Percentiles rank a stretch among this genome's conserved stretches.
phyloP scores from a whole-genome alignment of 1,139 yeast species.

The Pneumocystis wakefieldiae region DNA sequence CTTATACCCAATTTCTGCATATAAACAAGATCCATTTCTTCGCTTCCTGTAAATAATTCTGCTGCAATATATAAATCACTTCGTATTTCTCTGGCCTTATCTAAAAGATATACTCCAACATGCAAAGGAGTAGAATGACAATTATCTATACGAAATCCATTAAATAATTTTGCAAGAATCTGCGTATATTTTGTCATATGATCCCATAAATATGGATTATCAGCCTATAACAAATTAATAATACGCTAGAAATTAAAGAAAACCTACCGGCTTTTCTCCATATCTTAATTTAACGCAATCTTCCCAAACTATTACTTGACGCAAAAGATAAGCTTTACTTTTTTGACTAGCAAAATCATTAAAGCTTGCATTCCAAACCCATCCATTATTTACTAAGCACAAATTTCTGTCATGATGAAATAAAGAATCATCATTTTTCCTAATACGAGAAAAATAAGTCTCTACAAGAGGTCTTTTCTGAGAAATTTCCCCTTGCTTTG shows the following conservation, averaged over 20 bases:
- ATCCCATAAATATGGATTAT: constrained; percentile 80
- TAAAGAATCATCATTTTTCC: constrained; percentile 18
- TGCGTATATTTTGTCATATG: constrained; percentile 70
- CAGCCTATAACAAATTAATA: constrained; percentile 21
- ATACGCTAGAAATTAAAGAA: background rate
- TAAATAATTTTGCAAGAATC: constrained; percentile 58
- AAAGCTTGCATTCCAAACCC: constrained; percentile 95
- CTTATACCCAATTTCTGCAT: constrained; percentile 83
- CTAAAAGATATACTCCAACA: constrained; percentile 79
- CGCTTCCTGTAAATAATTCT: constrained; percentile 85
- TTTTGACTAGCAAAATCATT: constrained; percentile 77
- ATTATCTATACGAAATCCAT: constrained; percentile 86
- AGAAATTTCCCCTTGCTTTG: constrained; percentile 54
- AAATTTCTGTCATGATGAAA: constrained; percentile 39
- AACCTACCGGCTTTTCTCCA: constrained; percentile 43
- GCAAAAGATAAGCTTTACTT: constrained; percentile 67
- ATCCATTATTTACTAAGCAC: constrained; percentile 86
- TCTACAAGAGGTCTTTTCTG: constrained; percentile 53
- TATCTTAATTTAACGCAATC: constrained; percentile 90
- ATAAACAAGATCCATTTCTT: constrained; percentile 72
- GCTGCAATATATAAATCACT: constrained; percentile 88
- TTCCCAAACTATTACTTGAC: constrained; percentile 96
- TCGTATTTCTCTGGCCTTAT: constrained; percentile 70
- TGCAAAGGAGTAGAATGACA: constrained; percentile 93
- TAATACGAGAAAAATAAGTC: constrained; percentile 70